Conservation (phyloP, 768 basidiomycete species). For the Boletus reticuloceps region DNA sequence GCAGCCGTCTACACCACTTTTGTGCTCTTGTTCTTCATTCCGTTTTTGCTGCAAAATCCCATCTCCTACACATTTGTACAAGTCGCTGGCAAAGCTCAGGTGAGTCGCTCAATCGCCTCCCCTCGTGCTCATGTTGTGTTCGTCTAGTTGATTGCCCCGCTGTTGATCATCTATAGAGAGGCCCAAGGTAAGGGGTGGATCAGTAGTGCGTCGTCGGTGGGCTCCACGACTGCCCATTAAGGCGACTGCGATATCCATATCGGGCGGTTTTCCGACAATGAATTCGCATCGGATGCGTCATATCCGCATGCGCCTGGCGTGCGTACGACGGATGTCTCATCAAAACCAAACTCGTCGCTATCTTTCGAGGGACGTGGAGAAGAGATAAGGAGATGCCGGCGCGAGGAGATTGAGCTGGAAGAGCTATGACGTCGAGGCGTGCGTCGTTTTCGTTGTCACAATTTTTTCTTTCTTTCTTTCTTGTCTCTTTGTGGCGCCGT, state of each 20-base stretch:
- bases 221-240: background rate
- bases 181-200: constrained; percentile 37
- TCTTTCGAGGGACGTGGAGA: constrained; percentile 33
- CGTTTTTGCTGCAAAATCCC: constrained; percentile 21
- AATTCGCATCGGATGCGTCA: constrained; percentile 17
- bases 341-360: constrained; percentile 3
- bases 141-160: constrained; percentile 35
- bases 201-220: constrained; percentile 12
- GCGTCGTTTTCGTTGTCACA: no score
- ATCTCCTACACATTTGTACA: constrained; percentile 35
- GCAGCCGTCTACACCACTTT: constrained; percentile 30
- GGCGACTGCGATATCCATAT: constrained; percentile 9
- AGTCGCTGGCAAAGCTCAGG: constrained; percentile 34
- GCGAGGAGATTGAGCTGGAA: constrained; percentile 39
- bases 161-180: constrained; percentile 40
- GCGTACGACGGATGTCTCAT: constrained; percentile 1
- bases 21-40: constrained; percentile 25
- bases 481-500: no score
- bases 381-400: constrained; percentile 46
- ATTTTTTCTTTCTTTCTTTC: no score
- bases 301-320: background rate
- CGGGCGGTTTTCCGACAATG: constrained; percentile 23
- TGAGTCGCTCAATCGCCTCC: constrained; percentile 5
- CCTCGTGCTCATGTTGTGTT: background rate
- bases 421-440: background rate